Conservation (phyloP, 2,329 filamentous ascomycete genomes). For the Ceratocystis colombiana region DNA sequence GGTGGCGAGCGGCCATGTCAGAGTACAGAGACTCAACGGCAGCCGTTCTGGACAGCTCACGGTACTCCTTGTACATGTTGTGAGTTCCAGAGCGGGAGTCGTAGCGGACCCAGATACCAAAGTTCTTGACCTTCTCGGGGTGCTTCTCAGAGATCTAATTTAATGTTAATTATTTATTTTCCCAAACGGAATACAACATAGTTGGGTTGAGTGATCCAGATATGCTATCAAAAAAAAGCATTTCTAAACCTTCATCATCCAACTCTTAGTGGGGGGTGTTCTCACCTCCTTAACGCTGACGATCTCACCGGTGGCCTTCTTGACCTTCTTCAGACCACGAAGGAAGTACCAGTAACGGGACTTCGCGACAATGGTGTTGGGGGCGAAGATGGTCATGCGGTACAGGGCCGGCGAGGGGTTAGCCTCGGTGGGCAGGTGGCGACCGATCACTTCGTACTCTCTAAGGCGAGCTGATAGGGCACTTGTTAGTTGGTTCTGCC, state of each 20-base stretch:
- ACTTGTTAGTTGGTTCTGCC: constrained; percentile 29
- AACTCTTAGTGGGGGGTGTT: constrained; percentile 8
- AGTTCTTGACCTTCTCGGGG: constrained; percentile 99
- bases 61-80: constrained; percentile 99
- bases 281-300: constrained; percentile 91
- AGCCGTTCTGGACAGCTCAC: constrained; percentile 92
- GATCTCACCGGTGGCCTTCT: constrained; percentile 99
- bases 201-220: not conserved
- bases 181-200: not conserved
- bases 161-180: constrained; percentile 3
- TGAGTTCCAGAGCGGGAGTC: constrained; percentile 99
- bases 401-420: constrained; percentile 98
- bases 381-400: constrained; percentile 99
- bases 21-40: constrained; percentile 96
- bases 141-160: constrained; percentile 92
- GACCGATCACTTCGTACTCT: constrained; percentile 99
- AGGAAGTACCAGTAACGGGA: constrained; percentile 99
- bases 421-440: constrained; percentile 94
- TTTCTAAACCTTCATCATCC: not conserved
- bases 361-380: constrained; percentile 97
- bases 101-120: constrained; percentile 99
- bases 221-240: not conserved
- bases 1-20: constrained; percentile 99
- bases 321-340: constrained; percentile 98
- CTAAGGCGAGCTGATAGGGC: constrained; percentile 77